phyloP scores from a whole-genome alignment of 2,329 filamentous ascomycete species.

The Phaeosphaeriaceae sp. region DNA sequence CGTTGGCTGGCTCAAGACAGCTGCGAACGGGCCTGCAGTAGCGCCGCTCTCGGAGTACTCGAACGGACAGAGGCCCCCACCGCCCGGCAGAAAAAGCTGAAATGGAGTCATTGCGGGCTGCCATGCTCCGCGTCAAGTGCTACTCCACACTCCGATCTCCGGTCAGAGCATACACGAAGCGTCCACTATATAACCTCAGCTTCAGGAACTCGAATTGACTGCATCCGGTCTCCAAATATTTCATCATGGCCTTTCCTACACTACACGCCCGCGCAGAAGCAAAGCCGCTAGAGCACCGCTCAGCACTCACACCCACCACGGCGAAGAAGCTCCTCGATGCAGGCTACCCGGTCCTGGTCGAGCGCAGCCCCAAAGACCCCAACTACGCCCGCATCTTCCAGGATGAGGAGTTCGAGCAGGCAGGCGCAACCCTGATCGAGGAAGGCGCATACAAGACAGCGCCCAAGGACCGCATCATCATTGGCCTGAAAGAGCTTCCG shows the following conservation, averaged over 20 bases:
- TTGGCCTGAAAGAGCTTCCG: constrained; percentile 52
- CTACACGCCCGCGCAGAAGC: constrained; percentile 52
- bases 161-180: constrained; percentile 12
- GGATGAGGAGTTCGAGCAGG: constrained; percentile 49
- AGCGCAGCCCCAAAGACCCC: constrained; percentile 48
- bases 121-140: constrained; percentile 9
- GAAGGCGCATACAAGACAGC: constrained; percentile 48
- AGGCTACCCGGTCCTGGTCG: constrained; percentile 50
- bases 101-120: constrained; percentile 34
- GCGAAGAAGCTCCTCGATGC: constrained; percentile 50
- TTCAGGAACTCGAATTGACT: constrained; percentile 16
- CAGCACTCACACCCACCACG: constrained; percentile 49
- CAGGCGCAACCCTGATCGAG: constrained; percentile 47
- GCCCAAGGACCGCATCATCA: constrained; percentile 49
- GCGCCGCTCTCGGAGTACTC: constrained; percentile 29
- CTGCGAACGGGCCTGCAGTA: constrained; percentile 26
- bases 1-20: constrained; percentile 4
- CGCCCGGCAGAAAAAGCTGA: constrained; percentile 25
- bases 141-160: constrained; percentile 25
- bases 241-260: constrained; percentile 44
- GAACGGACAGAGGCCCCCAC: neutral
- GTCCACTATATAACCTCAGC: neutral
- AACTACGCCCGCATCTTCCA: constrained; percentile 51
- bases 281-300: constrained; percentile 51
- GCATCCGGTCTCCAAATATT: neutral